Conservation (phyloP, 306 rosid species). For the Castanopsis chinensis region DNA sequence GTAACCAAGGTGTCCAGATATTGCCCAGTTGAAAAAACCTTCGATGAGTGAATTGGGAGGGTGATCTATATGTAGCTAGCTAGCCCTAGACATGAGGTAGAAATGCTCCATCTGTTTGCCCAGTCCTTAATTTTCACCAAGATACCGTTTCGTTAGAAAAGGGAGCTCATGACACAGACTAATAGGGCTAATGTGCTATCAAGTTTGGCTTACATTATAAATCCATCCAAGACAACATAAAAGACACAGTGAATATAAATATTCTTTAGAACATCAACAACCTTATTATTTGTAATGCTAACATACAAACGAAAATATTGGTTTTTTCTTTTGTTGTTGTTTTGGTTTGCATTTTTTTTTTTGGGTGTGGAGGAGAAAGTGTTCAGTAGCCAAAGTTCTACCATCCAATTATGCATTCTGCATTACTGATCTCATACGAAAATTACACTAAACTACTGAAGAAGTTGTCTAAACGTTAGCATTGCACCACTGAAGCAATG, state of each 20-base stretch:
- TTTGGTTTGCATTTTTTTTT: not conserved
- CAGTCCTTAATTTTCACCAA: too few species aligned
- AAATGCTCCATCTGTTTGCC: not conserved
- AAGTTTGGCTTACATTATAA: too few species aligned
- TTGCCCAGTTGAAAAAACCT: not conserved
- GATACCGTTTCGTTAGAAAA: too few species aligned
- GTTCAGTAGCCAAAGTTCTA: not conserved
- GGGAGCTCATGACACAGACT: too few species aligned
- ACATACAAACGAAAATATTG: not conserved
- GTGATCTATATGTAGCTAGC: not conserved
- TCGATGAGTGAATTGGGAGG: not conserved
- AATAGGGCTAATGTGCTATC: too few species aligned
- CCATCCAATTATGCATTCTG: not conserved
- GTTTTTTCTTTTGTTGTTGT: not conserved
- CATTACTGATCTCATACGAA: not conserved
- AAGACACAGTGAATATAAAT: too few species aligned
- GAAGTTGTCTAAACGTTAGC: not conserved
- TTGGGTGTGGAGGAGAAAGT: too few species aligned
- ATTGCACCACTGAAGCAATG: slow-evolving; percentile 2
- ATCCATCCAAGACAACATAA: too few species aligned
- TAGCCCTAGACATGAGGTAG: not conserved
- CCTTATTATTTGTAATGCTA: too few species aligned
- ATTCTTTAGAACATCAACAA: too few species aligned
- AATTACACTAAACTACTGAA: not conserved
- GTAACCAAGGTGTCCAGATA: not conserved